Conservation (phyloP, 306 rosid species). For the Castanea crenata region DNA sequence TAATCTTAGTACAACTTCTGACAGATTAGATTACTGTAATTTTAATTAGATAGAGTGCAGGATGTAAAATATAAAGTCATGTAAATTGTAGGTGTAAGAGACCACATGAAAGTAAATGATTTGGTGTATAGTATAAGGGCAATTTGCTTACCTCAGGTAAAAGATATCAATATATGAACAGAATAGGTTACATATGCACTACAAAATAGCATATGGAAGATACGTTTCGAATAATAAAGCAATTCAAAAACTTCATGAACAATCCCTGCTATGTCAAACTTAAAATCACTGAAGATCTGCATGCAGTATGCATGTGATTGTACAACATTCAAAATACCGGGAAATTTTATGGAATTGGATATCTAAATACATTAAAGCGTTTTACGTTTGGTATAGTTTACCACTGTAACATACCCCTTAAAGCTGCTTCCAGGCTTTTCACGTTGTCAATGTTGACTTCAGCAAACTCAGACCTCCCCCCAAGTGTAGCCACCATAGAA, state of each 20-base stretch:
- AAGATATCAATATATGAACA: background rate
- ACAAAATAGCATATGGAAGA: background rate
- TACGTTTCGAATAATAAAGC: background rate
- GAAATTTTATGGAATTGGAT: background rate
- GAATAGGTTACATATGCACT: background rate
- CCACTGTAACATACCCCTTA: constrained; percentile 40
- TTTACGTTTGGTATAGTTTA: background rate
- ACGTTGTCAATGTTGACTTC: constrained; percentile 55
- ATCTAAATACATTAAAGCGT: background rate
- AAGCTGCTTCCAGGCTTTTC: constrained; percentile 55
- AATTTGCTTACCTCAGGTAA: background rate
- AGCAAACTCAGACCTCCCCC: constrained; percentile 56
- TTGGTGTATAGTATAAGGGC: background rate
- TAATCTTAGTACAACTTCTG: background rate
- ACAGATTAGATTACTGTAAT: background rate
- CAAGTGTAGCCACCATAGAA: constrained; percentile 60
- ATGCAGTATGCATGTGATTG: background rate
- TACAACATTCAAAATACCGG: background rate
- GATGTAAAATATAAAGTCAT: background rate
- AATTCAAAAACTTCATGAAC: background rate
- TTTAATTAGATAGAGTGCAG: background rate
- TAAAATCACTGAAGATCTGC: background rate
- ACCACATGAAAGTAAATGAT: background rate
- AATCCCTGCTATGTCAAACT: background rate
- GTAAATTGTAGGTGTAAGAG: background rate